A percentile compares a stretch with the other conserved stretches of the same genome.
Evolutionary conservation across 805 yeast species (phyloP).

Genomic region (Ogataea methanolica): DNA sequence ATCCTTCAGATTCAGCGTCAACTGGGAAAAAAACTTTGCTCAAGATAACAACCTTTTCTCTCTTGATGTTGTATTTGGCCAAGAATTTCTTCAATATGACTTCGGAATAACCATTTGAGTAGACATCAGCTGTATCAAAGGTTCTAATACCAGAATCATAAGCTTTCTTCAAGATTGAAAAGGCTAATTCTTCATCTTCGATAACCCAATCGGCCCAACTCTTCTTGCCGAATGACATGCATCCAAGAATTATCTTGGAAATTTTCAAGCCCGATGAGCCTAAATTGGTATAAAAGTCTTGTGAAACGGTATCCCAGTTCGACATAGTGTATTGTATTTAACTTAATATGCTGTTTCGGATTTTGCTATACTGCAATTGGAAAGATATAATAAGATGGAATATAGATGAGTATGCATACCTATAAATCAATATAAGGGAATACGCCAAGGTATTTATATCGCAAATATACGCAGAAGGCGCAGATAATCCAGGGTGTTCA

Average conservation of each 20-base stretch:
- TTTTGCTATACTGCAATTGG: too few species aligned
- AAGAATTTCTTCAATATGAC: slow-evolving; percentile 46
- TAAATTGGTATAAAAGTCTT: slow-evolving; percentile 16
- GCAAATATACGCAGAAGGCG: too few species aligned
- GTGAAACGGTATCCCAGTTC: slow-evolving; percentile 9
- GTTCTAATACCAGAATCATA: slow-evolving; percentile 45
- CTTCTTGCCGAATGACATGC: slow-evolving; percentile 46
- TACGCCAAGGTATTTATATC: too few species aligned
- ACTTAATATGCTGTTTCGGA: neutral
- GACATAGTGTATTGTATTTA: neutral
- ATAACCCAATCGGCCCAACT: slow-evolving; percentile 39
- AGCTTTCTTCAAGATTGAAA: slow-evolving; percentile 37
- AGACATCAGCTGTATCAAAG: slow-evolving; percentile 46
- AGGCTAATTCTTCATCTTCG: slow-evolving; percentile 43
- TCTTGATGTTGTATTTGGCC: slow-evolving; percentile 42
- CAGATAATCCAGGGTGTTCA: too few species aligned
- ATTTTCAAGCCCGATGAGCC: slow-evolving; percentile 43
- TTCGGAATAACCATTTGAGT: slow-evolving; percentile 45
- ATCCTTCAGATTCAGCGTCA: slow-evolving; percentile 17
- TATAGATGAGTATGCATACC: too few species aligned
- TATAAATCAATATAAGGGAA: too few species aligned
- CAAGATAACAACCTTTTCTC: slow-evolving; percentile 52
- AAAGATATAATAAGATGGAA: too few species aligned
- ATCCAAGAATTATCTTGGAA: slow-evolving; percentile 46
- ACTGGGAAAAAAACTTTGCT: slow-evolving; percentile 36